These are phyloP conservation scores for Byssoonygena ceratinophila DNA, from an alignment of 2,329 filamentous ascomycete genomes.

Conservation along the genomic window DNA sequence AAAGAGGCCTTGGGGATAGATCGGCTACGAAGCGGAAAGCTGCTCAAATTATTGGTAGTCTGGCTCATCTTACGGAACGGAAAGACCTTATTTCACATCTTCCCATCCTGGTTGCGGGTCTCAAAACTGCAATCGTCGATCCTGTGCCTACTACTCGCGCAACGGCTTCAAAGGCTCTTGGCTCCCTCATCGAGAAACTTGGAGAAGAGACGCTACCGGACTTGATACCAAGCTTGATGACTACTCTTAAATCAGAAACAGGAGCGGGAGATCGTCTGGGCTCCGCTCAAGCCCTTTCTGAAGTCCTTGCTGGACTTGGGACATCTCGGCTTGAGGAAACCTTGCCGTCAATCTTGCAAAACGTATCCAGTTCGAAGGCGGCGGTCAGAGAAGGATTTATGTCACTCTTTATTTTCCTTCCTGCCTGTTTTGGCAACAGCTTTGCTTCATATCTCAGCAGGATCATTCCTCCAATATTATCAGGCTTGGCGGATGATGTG, in stretches of 20 bases:
- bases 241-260: slow-evolving; percentile 92
- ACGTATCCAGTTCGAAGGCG: slow-evolving; percentile 81
- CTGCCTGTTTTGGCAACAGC: slow-evolving; percentile 97
- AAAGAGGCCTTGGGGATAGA: slow-evolving; percentile 79
- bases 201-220: slow-evolving; percentile 94
- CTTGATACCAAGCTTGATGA: slow-evolving; percentile 94
- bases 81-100: slow-evolving; percentile 87
- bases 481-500: slow-evolving; percentile 87
- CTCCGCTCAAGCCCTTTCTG: slow-evolving; percentile 89
- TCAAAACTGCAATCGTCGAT: slow-evolving; percentile 82
- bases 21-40: slow-evolving; percentile 95
- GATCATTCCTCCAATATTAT: slow-evolving; percentile 90
- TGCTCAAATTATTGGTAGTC: slow-evolving; percentile 91
- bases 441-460: slow-evolving; percentile 91
- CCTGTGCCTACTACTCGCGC: slow-evolving; percentile 93
- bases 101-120: slow-evolving; percentile 79
- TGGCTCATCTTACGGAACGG: slow-evolving; percentile 92
- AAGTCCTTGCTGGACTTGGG: slow-evolving; percentile 89
- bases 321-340: slow-evolving; percentile 91
- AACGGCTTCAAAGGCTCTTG: slow-evolving; percentile 88
- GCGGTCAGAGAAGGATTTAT: slow-evolving; percentile 96
- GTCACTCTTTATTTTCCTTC: slow-evolving; percentile 98
- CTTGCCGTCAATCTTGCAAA: slow-evolving; percentile 88
- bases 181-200: slow-evolving; percentile 94
- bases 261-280: slow-evolving; percentile 92